phyloP scores from a whole-genome alignment of 23 red algal species.

The Agarophyton chilense region DNA sequence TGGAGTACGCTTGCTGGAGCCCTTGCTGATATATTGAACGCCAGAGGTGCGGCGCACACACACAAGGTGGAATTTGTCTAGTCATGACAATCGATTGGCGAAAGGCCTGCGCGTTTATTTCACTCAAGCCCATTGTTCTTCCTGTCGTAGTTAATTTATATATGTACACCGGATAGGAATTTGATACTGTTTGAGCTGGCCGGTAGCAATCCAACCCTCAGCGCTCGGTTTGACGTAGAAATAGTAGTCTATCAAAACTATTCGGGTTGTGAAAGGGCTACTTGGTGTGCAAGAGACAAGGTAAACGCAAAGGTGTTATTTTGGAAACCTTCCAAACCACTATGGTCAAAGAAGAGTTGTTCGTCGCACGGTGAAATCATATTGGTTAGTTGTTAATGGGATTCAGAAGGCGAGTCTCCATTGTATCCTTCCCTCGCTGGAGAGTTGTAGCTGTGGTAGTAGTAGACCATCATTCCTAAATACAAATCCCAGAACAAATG shows the following conservation, averaged over 20 bases:
- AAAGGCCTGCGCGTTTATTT: background rate
- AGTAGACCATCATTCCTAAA: too few species aligned
- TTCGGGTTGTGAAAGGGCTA: background rate
- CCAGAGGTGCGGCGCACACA: background rate
- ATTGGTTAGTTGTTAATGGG: background rate
- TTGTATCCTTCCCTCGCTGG: background rate
- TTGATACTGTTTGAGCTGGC: background rate
- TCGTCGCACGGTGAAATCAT: background rate
- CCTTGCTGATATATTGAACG: constrained; percentile 12
- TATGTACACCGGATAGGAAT: background rate
- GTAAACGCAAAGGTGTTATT: background rate
- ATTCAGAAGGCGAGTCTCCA: background rate
- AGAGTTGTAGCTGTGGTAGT: background rate
- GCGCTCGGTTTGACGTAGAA: background rate
- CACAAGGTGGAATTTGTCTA: too few species aligned
- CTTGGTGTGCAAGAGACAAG: background rate
- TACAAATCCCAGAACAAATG: constrained; percentile 40
- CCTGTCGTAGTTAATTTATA: background rate
- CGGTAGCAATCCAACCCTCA: too few species aligned
- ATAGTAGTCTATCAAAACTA: background rate
- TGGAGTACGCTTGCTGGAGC: constrained; percentile 73
- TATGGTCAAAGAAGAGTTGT: background rate
- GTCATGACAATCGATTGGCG: background rate
- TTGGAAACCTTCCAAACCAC: background rate
- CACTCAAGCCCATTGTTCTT: background rate